Base-by-base conservation (phyloP, 345 rosid genomes). In the Schrenkiella parvula region DNA sequence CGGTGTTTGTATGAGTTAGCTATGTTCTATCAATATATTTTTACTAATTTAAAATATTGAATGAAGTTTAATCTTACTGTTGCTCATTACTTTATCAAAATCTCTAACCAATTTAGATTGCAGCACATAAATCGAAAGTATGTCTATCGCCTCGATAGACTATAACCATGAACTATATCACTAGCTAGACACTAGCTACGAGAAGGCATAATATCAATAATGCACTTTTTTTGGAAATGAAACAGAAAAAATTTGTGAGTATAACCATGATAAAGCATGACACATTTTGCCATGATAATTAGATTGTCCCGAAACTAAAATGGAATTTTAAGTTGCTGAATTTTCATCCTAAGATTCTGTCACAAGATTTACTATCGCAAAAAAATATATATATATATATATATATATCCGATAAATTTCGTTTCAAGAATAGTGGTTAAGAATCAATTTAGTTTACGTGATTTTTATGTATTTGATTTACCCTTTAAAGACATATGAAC, bases 1-100 rank as follows among this genome's bases (percentile, higher is more conserved):
- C n/a, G 64, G 54, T 55, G 14, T 69, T 57, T 58, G 57, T 34
- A 59, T 37, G 28, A 50, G 29, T 65, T 35, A 41, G 21, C 29
- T 64, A 63, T 34, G 28, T 46, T 55, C 12, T 29, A 62, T 63
- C 39, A 23, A 21, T 63, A 19, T 53, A 44, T 44, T 18, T 44
- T 42, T 52, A 43, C 25, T 37, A 25, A 13, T 19, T 53, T 13
- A 44, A 21, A 17, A 4, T 53, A 23, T 35, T 57, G 1, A 59
- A 48, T 41, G 63, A 51, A 57, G 29, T 51, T 42, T 2, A 19
- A 29, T 66, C 35, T 31, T 66, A 46, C 50, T 29, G 26, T 57
- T 55, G 42, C 59, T 65, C 12, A 39, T 55, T 47, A 3, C 37
- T 47, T 22, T 7, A 12, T 64, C 18, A 37, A 64, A 54, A 21